Conservation (phyloP, 2,329 filamentous ascomycete genomes). For the Alternaria arborescens region DNA sequence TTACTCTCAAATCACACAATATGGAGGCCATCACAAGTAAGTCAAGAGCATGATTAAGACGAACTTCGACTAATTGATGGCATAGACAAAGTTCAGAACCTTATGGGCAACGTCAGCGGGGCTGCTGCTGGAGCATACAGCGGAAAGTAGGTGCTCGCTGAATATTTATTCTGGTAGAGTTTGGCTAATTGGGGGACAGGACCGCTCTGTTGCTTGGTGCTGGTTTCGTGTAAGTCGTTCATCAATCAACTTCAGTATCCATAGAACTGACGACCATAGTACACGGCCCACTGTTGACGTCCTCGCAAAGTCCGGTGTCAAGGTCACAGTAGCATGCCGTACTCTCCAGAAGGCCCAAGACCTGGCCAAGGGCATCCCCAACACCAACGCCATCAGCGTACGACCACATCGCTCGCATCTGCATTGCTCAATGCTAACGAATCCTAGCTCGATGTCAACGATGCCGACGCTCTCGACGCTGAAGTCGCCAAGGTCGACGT, state of each 20-base stretch:
- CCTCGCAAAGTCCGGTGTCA: slow-evolving; percentile 64
- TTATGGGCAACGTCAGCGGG: slow-evolving; percentile 38
- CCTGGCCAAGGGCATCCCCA: slow-evolving; percentile 73
- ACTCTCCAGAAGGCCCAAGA: slow-evolving; percentile 79
- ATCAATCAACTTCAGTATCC: too few relatives aligned
- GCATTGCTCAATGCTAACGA: slow-evolving; percentile 19
- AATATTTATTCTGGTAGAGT: neutral
- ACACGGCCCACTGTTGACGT: slow-evolving; percentile 67
- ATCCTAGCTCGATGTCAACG: slow-evolving; percentile 77
- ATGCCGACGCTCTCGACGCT: slow-evolving; percentile 78
- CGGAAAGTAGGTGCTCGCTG: slow-evolving; percentile 44
- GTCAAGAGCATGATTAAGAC: slow-evolving; percentile 12
- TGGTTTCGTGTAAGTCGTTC: slow-evolving; percentile 48
- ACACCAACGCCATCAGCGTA: slow-evolving; percentile 72
- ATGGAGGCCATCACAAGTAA: slow-evolving; percentile 51
- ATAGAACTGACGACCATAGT: slow-evolving; percentile 32
- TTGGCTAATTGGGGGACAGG: slow-evolving; percentile 34
- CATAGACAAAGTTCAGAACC: slow-evolving; percentile 45
- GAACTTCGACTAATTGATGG: slow-evolving; percentile 26
- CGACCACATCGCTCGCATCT: neutral
- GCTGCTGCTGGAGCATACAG: slow-evolving; percentile 33
- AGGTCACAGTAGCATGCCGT: slow-evolving; percentile 76
- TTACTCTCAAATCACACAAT: slow-evolving; percentile 25
- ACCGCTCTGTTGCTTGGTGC: slow-evolving; percentile 52
- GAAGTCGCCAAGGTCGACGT: slow-evolving; percentile 82